Evolutionary conservation across 306 rosid genomes (phyloP).

Genomic region (Dryas drummondii): DNA sequence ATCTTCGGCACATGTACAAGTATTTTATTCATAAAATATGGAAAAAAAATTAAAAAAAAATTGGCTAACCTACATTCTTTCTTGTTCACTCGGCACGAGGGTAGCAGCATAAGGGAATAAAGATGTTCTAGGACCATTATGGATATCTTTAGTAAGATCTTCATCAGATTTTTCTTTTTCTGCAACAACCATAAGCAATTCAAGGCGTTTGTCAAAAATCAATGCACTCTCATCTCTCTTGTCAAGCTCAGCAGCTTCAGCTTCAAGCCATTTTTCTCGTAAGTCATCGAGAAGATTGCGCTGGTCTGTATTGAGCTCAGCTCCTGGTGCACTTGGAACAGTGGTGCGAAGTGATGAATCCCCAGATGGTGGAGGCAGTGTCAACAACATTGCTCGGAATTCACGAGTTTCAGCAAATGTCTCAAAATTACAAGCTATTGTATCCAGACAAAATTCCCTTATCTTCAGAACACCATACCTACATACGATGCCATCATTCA

Average conservation of each 20-base stretch:
- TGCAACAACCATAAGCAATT: slow-evolving; percentile 82
- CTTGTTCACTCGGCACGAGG: slow-evolving; percentile 31
- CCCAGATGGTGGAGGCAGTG: slow-evolving; percentile 93
- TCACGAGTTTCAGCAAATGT: slow-evolving; percentile 76
- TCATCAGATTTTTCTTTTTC: slow-evolving; percentile 64
- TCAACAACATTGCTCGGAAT: slow-evolving; percentile 77
- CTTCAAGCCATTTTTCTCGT: slow-evolving; percentile 96
- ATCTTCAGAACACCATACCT: slow-evolving; percentile 90
- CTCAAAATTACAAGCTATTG: slow-evolving; percentile 82
- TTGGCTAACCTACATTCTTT: slow-evolving; percentile 25
- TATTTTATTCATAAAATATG: slow-evolving; percentile 2
- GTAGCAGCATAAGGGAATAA: slow-evolving; percentile 17
- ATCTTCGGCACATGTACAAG: neutral
- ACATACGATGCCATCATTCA: slow-evolving; percentile 21
- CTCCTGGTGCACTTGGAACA: slow-evolving; percentile 90
- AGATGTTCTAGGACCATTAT: slow-evolving; percentile 20
- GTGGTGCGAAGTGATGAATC: slow-evolving; percentile 90
- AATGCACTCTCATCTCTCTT: slow-evolving; percentile 93
- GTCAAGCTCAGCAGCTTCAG: slow-evolving; percentile 96
- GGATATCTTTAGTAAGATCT: slow-evolving; percentile 28
- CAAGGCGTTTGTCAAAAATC: slow-evolving; percentile 83
- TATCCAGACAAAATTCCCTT: slow-evolving; percentile 84
- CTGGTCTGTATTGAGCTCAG: slow-evolving; percentile 61
- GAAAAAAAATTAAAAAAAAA: slow-evolving; percentile 14
- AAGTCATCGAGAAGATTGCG: slow-evolving; percentile 87